Percentiles rank a stretch among this genome's conserved stretches.
Evolutionary conservation across 2,329 filamentous ascomycete genomes (phyloP).

Genomic region (Penicillium sp.): DNA sequence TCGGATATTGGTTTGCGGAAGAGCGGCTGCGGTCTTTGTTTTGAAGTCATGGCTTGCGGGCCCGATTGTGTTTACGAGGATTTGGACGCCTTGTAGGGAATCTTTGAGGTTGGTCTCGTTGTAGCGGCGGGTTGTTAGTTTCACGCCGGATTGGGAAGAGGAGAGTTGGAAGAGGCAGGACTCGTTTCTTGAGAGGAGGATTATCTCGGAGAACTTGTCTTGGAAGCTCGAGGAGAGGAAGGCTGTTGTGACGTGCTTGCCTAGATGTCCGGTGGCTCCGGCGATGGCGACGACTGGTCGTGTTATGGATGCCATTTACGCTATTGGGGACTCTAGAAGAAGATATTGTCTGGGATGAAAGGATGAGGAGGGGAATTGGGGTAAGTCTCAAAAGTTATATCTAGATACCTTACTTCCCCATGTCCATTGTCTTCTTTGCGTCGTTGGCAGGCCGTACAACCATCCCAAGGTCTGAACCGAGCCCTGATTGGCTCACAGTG

Average conservation of each 20-base stretch:
- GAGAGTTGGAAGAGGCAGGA: conserved; percentile 3
- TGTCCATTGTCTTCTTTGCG: not conserved
- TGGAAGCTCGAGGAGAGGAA: conserved; percentile 24
- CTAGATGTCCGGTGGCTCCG: conserved; percentile 22
- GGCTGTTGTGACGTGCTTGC: conserved; percentile 23
- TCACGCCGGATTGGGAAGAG: conserved; percentile 5
- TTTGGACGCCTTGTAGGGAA: conserved; percentile 31
- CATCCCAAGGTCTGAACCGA: not conserved
- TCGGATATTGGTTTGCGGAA: conserved; percentile 28
- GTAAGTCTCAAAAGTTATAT: not conserved
- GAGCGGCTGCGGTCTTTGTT: conserved; percentile 26
- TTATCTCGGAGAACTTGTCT: conserved; percentile 24
- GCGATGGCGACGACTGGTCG: conserved; percentile 25
- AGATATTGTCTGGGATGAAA: not conserved
- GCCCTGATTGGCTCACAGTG: not conserved
- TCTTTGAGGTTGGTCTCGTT: conserved; percentile 23
- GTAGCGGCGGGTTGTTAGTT: conserved; percentile 19
- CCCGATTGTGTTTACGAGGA: conserved; percentile 36
- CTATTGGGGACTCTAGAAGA: not conserved
- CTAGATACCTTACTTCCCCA: not conserved
- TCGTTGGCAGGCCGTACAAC: not conserved
- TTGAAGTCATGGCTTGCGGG: conserved; percentile 31
- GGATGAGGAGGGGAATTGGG: not conserved
- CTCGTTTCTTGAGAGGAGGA: conserved; percentile 24
- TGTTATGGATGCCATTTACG: not conserved